Base-by-base conservation (phyloP, 768 basidiomycete species). In the Lactifluus hygrophoroides region DNA sequence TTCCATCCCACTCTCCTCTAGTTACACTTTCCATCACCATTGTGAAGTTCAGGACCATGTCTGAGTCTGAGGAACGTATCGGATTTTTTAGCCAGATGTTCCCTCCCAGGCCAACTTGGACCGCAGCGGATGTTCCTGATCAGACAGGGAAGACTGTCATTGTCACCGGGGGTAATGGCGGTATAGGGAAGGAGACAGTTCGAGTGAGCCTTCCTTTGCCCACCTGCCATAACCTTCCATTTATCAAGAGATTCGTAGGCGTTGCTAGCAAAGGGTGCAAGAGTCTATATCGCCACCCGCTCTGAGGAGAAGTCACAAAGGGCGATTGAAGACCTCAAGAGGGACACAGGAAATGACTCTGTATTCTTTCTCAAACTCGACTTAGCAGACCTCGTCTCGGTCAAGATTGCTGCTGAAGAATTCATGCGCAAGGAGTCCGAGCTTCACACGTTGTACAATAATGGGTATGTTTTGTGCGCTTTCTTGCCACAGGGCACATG, bases 111-210 rank as follows among this genome's bases (percentile, higher is more conserved):
- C 60, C 62, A 17, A 49, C 16, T 3, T 64, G 59, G 53, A 51
- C 46, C 30, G 60, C 56, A 19, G 35, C 46, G 14, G 38, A 47
- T 43, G 37, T 63, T 4, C 59, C 59, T 3, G 55, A 61, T n/a
- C 62, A 61, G 44, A 40, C 51, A 14, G 62, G 62, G 0, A 64
- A 61, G 25, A 30, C 46, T 10, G 34, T 48, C 10, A 30, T 64
- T 1, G 27, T 64, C 16, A 64, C 62, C 27, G 62, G 62, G 2
- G 59, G 55, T 3, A 50, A 45, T 50, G 27, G 35, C 14, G 62
- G 59, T 5, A 35, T 63, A 28, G 62, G 62, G 38, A 63, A 44
- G 32, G 62, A 61, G 55, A 63, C 55, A 10, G 59, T 51, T 5
- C 56, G 56, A 42, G 62, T 61, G 28, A 40, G 11, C 9, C 13